A percentile compares a stretch with the other conserved stretches of the same genome.
These are phyloP conservation scores for Mucuna pruriens DNA, from an alignment of 306 rosid genomes.

Conservation along the genomic window DNA sequence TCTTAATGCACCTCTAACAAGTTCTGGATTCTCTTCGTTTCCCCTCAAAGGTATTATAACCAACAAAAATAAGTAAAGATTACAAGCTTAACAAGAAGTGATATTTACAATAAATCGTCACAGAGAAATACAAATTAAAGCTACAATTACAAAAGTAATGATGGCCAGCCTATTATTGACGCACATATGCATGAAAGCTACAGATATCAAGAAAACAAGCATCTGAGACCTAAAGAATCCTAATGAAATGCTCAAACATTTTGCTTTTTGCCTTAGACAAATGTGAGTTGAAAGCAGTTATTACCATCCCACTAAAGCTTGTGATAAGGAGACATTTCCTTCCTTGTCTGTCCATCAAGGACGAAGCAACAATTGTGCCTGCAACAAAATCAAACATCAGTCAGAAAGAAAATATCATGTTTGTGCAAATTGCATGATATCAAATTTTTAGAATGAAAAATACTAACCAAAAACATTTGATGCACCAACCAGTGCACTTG, in stretches of 20 bases:
- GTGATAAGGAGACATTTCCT: conserved; percentile 84
- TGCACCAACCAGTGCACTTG: conserved; percentile 96
- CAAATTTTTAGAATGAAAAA: not conserved
- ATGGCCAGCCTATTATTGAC: not conserved
- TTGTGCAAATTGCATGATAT: not conserved
- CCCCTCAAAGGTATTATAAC: not conserved
- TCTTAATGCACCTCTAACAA: not conserved
- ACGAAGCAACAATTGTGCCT: conserved; percentile 89
- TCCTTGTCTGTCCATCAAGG: conserved; percentile 92
- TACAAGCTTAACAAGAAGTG: not conserved
- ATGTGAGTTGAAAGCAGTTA: conserved; percentile 21
- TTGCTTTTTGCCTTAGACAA: not conserved
- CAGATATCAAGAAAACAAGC: not conserved
- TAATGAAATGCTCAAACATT: not conserved
- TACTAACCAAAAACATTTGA: conserved; percentile 90
- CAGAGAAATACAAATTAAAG: not conserved
- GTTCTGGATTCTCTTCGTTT: not conserved
- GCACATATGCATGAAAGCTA: not conserved
- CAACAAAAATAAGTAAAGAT: not conserved
- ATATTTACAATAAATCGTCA: not conserved
- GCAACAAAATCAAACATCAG: conserved; percentile 40
- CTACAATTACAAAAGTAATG: not conserved
- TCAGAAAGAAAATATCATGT: conserved; percentile 22
- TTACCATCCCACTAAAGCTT: conserved; percentile 96
- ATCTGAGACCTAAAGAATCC: not conserved